These are phyloP conservation scores for Aspergillus versicolor DNA, from an alignment of 2,329 filamentous ascomycete species.

Conservation along the genomic window DNA sequence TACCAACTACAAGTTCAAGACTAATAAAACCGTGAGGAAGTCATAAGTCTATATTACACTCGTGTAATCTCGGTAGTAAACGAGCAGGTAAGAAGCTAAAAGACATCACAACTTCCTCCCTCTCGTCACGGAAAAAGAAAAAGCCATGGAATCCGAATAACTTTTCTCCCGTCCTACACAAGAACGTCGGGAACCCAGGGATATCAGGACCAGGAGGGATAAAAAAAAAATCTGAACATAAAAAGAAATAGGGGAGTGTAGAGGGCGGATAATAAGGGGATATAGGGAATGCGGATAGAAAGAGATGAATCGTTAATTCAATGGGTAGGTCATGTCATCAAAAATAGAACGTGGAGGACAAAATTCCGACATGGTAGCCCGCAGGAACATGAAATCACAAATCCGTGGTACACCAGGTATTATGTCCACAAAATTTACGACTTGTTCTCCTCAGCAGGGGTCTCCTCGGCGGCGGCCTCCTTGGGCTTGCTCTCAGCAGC, in stretches of 20 bases:
- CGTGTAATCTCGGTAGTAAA: slow-evolving; percentile 22
- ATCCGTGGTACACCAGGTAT: not conserved
- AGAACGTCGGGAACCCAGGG: slow-evolving; percentile 43
- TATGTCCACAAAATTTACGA: slow-evolving; percentile 28
- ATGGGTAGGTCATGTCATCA: slow-evolving; percentile 33
- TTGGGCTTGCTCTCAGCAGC: slow-evolving; percentile 46
- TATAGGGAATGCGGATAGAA: slow-evolving; percentile 15
- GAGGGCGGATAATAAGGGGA: slow-evolving; percentile 16
- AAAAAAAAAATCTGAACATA: slow-evolving; percentile 25
- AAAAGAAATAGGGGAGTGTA: slow-evolving; percentile 22
- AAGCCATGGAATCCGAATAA: slow-evolving; percentile 24
- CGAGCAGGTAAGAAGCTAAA: slow-evolving; percentile 24
- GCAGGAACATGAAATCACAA: slow-evolving; percentile 13
- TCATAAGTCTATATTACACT: slow-evolving; percentile 34
- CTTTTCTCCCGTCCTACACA: slow-evolving; percentile 28
- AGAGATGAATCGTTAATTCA: slow-evolving; percentile 27
- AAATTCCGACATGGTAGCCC: slow-evolving; percentile 28
- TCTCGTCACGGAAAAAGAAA: slow-evolving; percentile 21
- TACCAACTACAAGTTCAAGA: not conserved
- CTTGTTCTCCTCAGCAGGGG: slow-evolving; percentile 40
- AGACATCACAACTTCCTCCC: slow-evolving; percentile 26
- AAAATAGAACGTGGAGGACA: slow-evolving; percentile 31
- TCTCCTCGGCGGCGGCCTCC: slow-evolving; percentile 38
- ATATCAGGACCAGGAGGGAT: slow-evolving; percentile 40
- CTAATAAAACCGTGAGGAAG: slow-evolving; percentile 23